phyloP scores from a whole-genome alignment of 2,329 filamentous ascomycete species.

The Penicillium sp. region DNA sequence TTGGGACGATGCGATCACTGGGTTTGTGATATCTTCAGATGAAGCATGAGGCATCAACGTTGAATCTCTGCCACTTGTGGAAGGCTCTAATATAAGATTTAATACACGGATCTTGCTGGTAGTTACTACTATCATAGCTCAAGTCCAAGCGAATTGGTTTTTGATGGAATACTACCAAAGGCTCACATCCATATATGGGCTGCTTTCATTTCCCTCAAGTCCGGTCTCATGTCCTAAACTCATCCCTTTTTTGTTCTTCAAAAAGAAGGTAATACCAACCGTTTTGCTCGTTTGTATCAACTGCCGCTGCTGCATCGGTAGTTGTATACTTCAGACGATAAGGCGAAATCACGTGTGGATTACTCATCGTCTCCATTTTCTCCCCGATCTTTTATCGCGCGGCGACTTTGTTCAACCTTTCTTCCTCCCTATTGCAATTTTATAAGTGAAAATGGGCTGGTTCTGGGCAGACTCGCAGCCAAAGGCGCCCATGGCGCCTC shows the following conservation, averaged over 20 bases:
- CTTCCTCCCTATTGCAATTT: background rate
- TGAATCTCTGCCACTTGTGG: background rate
- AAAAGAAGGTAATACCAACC: background rate
- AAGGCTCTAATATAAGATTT: background rate
- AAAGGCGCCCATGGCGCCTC: conserved; percentile 42
- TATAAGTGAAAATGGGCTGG: conserved; percentile 58
- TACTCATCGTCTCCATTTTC: conserved; percentile 13
- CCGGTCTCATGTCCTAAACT: too few relatives aligned
- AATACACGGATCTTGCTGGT: background rate
- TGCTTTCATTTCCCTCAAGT: background rate
- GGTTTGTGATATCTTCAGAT: conserved; percentile 17
- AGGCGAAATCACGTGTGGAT: background rate
- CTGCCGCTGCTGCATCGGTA: background rate
- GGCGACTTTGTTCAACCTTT: conserved; percentile 8
- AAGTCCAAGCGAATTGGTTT: background rate
- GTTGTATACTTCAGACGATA: background rate
- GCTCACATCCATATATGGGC: background rate
- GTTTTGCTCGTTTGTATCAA: background rate
- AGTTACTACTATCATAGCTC: background rate
- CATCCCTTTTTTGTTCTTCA: background rate
- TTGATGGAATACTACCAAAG: background rate
- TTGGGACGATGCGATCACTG: conserved; percentile 32
- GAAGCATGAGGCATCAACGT: conserved; percentile 11
- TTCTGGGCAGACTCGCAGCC: conserved; percentile 63
- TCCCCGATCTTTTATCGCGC: conserved; percentile 22